Base-by-base conservation (phyloP, 176 grass and related monocot genomes). In the Musa troglodytarum region DNA sequence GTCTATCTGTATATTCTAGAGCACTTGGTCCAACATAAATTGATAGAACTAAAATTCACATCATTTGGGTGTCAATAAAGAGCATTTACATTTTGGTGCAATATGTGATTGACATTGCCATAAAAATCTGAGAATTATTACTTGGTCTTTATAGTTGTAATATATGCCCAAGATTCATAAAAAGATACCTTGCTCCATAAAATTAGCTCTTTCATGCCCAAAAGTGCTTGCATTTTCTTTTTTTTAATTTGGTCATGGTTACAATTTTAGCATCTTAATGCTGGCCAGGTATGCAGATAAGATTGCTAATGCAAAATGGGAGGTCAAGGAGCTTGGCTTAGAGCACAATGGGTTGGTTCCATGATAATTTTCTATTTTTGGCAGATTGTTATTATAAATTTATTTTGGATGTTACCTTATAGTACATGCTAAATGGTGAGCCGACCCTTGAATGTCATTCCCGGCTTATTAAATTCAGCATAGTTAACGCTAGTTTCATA, bases 241-340 rank as follows among this genome's bases (percentile, higher is more conserved):
- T 11, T 50, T 16, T 11, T 50, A 52, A 51, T 57, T 50, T 56
- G 34, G 52, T 56, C 24, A 56, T 9, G 14, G 1, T 55, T 13
- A 10, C 75, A 52, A 79, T 8, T 49, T 58, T 71, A 76, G 75
- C 53, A 20, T 81, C 24, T 77, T 53, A 2, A 5, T 77, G 11
- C 65, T 83, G 43, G 25, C 71, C 82, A 99, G 91, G 81, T 99
- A 99, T 78, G 86, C 87, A 74, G 96, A 99, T 87, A 99, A 89
- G 82, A 89, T 99, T 64, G 92, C 86, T 53, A 95, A 89, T 89
- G 91, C 96, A 71, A 99, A 99, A 88, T 99, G 96, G 96, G 96
- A 99, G 83, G 83, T 99, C 64, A 99, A 92, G 78, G 96, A 95
- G 81, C 96, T 99, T 86, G 96, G 96, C 56, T 86, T 94, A 58